phyloP scores from a whole-genome alignment of 2,329 filamentous ascomycete species.

The Venturia nashicola region DNA sequence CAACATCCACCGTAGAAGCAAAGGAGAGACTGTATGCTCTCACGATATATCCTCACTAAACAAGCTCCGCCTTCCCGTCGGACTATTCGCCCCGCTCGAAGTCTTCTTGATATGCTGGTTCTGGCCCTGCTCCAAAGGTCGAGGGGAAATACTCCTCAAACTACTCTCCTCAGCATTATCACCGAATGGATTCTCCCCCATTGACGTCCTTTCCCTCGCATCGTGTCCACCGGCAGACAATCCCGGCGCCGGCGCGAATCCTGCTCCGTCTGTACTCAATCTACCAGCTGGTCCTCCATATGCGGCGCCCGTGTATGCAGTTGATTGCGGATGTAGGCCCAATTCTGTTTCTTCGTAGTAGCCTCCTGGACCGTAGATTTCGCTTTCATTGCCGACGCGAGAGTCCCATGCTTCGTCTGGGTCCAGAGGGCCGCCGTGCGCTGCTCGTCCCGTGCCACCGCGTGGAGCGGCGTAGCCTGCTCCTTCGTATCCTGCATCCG shows the following conservation, averaged over 20 bases:
- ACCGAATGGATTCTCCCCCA: slow-evolving; percentile 50
- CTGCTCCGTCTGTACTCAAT: slow-evolving; percentile 21
- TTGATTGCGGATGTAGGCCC: slow-evolving; percentile 35
- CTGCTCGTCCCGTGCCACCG: slow-evolving; percentile 17
- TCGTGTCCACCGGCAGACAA: slow-evolving; percentile 11
- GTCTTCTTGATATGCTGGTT: slow-evolving; percentile 27
- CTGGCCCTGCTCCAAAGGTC: slow-evolving; percentile 47
- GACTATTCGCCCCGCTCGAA: slow-evolving; percentile 37
- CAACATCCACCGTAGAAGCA: not conserved
- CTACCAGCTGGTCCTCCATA: slow-evolving; percentile 18
- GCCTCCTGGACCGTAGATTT: slow-evolving; percentile 44
- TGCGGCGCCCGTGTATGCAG: slow-evolving; percentile 26
- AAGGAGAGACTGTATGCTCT: not conserved
- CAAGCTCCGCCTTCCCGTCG: slow-evolving; percentile 56
- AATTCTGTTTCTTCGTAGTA: slow-evolving; percentile 72
- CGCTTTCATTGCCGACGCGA: slow-evolving; percentile 62
- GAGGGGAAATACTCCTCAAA: slow-evolving; percentile 61
- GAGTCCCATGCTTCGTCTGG: slow-evolving; percentile 81
- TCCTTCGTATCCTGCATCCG: slow-evolving; percentile 56
- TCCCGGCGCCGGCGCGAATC: slow-evolving; percentile 28
- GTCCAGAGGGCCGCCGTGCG: slow-evolving; percentile 55
- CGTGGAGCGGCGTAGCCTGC: slow-evolving; percentile 34
- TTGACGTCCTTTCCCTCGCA: slow-evolving; percentile 24
- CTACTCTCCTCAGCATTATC: slow-evolving; percentile 44
- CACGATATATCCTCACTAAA: slow-evolving; percentile 55